Conservation (phyloP, 1,284 basidiomycete species). For the Leccinum subspadiceum region DNA sequence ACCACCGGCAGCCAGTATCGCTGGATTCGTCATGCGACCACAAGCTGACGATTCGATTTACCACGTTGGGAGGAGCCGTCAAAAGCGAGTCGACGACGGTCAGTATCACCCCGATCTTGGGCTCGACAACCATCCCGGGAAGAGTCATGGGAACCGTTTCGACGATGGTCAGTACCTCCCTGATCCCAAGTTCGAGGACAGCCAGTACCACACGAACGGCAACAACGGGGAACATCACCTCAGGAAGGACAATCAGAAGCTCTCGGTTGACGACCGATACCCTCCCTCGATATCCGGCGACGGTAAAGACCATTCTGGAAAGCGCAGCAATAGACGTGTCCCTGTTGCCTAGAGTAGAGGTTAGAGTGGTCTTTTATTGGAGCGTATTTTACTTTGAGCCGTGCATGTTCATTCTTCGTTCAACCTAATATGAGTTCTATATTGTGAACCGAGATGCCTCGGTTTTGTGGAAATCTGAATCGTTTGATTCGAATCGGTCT, state of each 20-base stretch:
- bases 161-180: slow-evolving; percentile 14
- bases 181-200: slow-evolving; percentile 1
- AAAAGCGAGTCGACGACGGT: slow-evolving; percentile 10
- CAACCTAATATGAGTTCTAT: not conserved
- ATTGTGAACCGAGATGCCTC: not conserved
- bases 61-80: not conserved
- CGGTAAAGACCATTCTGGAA: slow-evolving; percentile 9
- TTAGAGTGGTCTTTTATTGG: not conserved
- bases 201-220: slow-evolving; percentile 1
- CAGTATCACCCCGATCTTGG: not conserved
- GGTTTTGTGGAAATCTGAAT: not conserved
- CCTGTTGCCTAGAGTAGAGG: not conserved
- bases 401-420: slow-evolving; percentile 16
- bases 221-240: slow-evolving; percentile 11
- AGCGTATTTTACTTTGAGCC: slow-evolving; percentile 5
- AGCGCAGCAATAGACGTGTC: not conserved
- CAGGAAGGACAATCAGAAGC: not conserved
- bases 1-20: not conserved
- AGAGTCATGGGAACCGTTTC: not conserved
- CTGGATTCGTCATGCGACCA: not conserved
- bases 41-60: not conserved
- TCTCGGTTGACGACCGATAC: slow-evolving; percentile 10
- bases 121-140: slow-evolving; percentile 3
- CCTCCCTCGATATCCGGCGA: slow-evolving; percentile 7
- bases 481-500: not conserved